Evolutionary conservation across 1,284 basidiomycete genomes (phyloP).

Genomic region (Naganishia sp.): DNA sequence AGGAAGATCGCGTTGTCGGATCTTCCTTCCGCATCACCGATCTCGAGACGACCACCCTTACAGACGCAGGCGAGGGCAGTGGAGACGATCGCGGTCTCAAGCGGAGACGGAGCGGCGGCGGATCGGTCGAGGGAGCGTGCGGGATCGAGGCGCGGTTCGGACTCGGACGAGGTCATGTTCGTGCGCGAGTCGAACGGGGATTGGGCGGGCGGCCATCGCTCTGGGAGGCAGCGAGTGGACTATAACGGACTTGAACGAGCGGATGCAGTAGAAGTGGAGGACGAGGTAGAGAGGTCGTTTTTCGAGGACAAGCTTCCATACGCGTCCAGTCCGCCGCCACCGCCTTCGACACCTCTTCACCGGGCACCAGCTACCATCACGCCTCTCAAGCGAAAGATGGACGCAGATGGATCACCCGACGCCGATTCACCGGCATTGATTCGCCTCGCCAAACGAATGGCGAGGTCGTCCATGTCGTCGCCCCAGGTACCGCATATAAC

Average conservation of each 20-base stretch:
- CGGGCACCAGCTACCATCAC: not conserved
- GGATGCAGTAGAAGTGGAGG: not conserved
- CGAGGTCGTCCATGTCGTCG: slow-evolving; percentile 22
- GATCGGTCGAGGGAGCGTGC: not conserved
- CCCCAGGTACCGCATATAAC: slow-evolving; percentile 4
- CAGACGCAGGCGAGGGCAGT: slow-evolving; percentile 1
- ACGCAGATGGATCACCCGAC: not conserved
- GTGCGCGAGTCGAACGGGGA: slow-evolving; percentile 18
- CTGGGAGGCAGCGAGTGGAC: slow-evolving; percentile 21
- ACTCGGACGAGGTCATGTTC: slow-evolving; percentile 23
- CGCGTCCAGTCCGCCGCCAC: slow-evolving; percentile 17
- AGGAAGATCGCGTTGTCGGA: slow-evolving; percentile 29
- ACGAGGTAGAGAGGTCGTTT: not conserved
- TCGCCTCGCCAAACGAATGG: slow-evolving; percentile 25
- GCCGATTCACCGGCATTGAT: slow-evolving; percentile 17
- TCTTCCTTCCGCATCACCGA: slow-evolving; percentile 24
- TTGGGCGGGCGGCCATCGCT: not conserved
- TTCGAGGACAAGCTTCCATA: slow-evolving; percentile 19
- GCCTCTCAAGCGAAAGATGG: slow-evolving; percentile 8
- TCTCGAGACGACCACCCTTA: slow-evolving; percentile 4
- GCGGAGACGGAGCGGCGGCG: slow-evolving; percentile 1
- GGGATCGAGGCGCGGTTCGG: slow-evolving; percentile 2
- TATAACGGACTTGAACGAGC: not conserved
- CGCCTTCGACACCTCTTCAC: slow-evolving; percentile 3
- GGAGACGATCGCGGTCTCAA: slow-evolving; percentile 14